phyloP scores from a whole-genome alignment of 2,329 filamentous ascomycete species.

The Paecilomyces fulvus region DNA sequence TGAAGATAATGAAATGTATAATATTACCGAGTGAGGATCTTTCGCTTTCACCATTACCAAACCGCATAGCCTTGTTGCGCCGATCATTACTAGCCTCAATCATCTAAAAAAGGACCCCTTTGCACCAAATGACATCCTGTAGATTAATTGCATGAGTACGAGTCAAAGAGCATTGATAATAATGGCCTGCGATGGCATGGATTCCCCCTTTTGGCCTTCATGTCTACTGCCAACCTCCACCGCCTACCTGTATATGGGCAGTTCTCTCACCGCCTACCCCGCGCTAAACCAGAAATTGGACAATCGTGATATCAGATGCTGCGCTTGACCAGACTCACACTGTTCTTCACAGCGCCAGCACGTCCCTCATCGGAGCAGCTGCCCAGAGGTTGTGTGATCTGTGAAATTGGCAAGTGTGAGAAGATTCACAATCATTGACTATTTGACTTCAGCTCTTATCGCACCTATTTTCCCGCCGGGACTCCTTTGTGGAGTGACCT shows the following conservation, averaged over 20 bases:
- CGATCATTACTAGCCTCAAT: too few species aligned
- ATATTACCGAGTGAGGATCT: not conserved
- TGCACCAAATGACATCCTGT: too few species aligned
- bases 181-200: not conserved
- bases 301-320: conserved; percentile 7
- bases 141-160: too few species aligned
- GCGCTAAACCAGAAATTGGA: conserved; percentile 16
- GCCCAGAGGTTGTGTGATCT: not conserved
- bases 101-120: too few species aligned
- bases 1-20: not conserved
- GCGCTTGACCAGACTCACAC: not conserved
- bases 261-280: conserved; percentile 17
- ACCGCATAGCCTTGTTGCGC: too few species aligned
- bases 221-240: not conserved
- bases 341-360: not conserved
- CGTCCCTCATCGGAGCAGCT: not conserved
- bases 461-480: not conserved
- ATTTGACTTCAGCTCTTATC: not conserved
- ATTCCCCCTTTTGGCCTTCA: not conserved
- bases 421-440: not conserved
- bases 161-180: too few species aligned
- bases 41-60: not conserved
- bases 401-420: not conserved
- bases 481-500: not conserved
- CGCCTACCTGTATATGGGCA: not conserved